phyloP scores from a whole-genome alignment of 192 early-diverging fungal species.

The Backusella tarrabulga region DNA sequence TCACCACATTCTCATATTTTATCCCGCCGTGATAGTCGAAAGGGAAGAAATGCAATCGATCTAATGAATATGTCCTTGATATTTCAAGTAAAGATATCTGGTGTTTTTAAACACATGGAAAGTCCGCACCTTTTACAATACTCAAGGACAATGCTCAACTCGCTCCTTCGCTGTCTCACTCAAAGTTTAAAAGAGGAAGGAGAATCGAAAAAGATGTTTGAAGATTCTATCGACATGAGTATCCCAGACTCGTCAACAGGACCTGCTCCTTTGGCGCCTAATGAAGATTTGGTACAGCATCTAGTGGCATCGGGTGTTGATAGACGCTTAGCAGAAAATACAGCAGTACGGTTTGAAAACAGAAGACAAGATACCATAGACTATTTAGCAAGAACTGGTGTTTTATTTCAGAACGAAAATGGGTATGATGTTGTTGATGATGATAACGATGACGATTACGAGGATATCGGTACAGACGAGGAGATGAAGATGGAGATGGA shows the following conservation, averaged over 20 bases:
- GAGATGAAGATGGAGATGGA: conserved; percentile 13
- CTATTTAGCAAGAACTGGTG: neutral
- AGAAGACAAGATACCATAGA: conserved; percentile 9
- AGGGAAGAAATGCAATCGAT: neutral
- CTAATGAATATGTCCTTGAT: conserved; percentile 48
- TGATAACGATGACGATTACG: conserved; percentile 26
- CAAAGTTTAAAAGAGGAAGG: conserved; percentile 74
- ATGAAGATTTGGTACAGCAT: neutral
- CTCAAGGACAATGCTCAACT: conserved; percentile 53
- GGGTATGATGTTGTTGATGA: conserved; percentile 17
- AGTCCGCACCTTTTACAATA: conserved; percentile 56
- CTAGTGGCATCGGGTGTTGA: neutral
- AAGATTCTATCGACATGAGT: neutral
- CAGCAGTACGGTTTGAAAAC: conserved; percentile 13
- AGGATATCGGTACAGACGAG: conserved; percentile 23
- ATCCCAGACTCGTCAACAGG: neutral
- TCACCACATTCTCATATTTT: conserved; percentile 66
- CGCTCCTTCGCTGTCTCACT: conserved; percentile 59
- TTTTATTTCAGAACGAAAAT: neutral
- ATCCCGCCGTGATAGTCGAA: conserved; percentile 38
- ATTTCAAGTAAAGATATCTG: conserved; percentile 58
- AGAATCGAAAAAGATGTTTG: conserved; percentile 36
- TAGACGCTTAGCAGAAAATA: neutral
- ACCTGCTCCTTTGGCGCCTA: neutral
- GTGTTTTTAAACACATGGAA: conserved; percentile 61